Evolutionary conservation across 345 rosid species (phyloP).

Genomic region (Syzygium oleosum): DNA sequence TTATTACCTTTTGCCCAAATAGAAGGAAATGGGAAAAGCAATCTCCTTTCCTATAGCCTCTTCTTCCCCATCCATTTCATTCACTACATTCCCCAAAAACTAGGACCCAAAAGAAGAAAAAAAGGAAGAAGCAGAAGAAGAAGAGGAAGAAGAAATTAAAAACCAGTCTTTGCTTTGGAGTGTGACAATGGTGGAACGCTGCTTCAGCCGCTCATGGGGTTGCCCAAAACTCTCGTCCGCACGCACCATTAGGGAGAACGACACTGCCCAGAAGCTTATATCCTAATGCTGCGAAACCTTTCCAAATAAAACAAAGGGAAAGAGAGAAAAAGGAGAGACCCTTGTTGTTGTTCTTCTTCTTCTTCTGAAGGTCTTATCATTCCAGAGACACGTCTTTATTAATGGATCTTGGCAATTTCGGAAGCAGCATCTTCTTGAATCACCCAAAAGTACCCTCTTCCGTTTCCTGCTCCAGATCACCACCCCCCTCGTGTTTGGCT

Average conservation of each 20-base stretch:
- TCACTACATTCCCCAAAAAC: neutral
- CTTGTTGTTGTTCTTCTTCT: neutral
- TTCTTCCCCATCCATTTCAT: neutral
- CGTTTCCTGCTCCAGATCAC: conserved; percentile 4
- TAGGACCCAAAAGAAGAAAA: neutral
- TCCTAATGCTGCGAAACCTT: neutral
- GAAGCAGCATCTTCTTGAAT: conserved; percentile 11
- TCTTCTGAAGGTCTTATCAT: neutral
- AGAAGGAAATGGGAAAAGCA: neutral
- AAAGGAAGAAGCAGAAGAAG: no score
- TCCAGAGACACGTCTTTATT: neutral
- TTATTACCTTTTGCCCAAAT: neutral
- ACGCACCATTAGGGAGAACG: neutral
- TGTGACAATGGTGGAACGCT: neutral
- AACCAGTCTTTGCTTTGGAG: neutral
- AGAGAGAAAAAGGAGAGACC: neutral
- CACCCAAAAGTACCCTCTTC: conserved; percentile 2
- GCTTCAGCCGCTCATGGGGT: neutral
- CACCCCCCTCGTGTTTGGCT: neutral
- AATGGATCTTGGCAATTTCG: conserved; percentile 47
- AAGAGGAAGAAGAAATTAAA: neutral
- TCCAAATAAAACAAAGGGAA: neutral
- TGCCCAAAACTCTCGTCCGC: neutral
- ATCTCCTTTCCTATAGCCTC: neutral
- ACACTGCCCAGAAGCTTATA: neutral